Evolutionary conservation across 345 rosid species (phyloP), one percentile per base, ranked within the genome.

Genomic region (Theobroma cacao): DNA sequence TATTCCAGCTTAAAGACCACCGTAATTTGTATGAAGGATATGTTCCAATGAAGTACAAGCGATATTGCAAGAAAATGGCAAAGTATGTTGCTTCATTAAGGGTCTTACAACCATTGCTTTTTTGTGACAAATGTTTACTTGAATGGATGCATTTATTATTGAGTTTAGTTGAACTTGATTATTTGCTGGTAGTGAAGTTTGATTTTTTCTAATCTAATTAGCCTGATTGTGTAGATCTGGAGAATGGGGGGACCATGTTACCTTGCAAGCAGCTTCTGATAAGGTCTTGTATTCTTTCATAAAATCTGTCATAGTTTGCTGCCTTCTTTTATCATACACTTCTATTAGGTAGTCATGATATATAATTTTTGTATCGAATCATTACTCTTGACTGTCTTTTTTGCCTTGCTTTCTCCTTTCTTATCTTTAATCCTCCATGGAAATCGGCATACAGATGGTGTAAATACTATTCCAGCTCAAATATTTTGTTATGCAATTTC

Each of bases 171-270:
- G 40, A 18, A 70, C 24, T 15, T 81, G 74, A 36, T 78, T 74
- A 26, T 14, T 72, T 18, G 20, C 22, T 76, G 26, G 41, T 12
- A 11, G 8, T 36, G 13, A 70, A 12, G 20, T 53, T 52, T 52
- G 7, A 43, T 18, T 15, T 50, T 77, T 63, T 67, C 20, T 55
- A 38, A 28, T 74, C 63, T 65, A 61, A 71, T 53, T 41, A 3
- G 38, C 60, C 69, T 77, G 20, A 74, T 86, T 75, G 36, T 85
- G 83, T 87, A 93, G 99, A 83, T 75, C 84, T 82, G 99, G 97
- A 74, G 98, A 95, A 81, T 95, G 97, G 98, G 99, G 97, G 33
- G 99, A 95, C 80, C 99, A 95, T 82, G 82, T 95, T 31, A 95
- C 97, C 50, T 81, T 95, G 78, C 99, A 95, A 90, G 96, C 99